Percentiles rank a stretch among this genome's conserved stretches.
These are phyloP conservation scores for Colletotrichum karsti DNA, from an alignment of 2,329 filamentous ascomycete genomes.

Conservation along the genomic window DNA sequence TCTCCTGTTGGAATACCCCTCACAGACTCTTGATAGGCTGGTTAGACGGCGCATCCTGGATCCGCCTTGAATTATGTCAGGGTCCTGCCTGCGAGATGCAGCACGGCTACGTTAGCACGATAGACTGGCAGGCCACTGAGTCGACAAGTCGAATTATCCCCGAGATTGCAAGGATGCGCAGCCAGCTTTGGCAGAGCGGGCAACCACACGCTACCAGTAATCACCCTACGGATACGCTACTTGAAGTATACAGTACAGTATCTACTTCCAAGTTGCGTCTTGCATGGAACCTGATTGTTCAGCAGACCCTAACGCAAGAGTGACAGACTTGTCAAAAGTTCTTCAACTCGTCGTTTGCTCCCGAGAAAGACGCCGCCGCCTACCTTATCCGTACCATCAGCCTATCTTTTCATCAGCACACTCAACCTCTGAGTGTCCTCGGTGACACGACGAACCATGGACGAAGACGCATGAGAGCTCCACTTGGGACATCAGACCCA, in stretches of 20 bases:
- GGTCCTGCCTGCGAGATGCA: conserved; percentile 26
- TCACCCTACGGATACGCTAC: no score
- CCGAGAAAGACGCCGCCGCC: conserved; percentile 20
- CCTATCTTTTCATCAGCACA: neutral
- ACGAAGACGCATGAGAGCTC: conserved; percentile 18
- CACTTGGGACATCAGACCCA: conserved; percentile 24
- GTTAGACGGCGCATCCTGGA: neutral
- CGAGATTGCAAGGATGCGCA: conserved; percentile 23
- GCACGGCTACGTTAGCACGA: neutral
- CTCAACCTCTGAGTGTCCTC: neutral
- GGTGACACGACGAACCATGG: conserved; percentile 11
- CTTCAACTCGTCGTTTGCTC: neutral
- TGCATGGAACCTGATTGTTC: conserved; percentile 5
- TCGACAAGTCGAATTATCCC: conserved; percentile 29
- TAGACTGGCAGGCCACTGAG: conserved; percentile 10
- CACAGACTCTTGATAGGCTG: neutral
- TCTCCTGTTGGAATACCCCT: conserved; percentile 21
- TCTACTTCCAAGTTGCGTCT: no score
- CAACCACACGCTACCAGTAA: neutral
- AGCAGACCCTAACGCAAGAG: conserved; percentile 4
- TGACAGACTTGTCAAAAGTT: conserved; percentile 20
- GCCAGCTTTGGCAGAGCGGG: neutral
- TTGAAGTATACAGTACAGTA: no score
- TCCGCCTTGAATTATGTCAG: conserved; percentile 1
- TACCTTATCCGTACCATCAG: neutral